These are phyloP conservation scores for Fusarium siculi DNA, from an alignment of 2,329 filamentous ascomycete genomes.

Conservation along the genomic window DNA sequence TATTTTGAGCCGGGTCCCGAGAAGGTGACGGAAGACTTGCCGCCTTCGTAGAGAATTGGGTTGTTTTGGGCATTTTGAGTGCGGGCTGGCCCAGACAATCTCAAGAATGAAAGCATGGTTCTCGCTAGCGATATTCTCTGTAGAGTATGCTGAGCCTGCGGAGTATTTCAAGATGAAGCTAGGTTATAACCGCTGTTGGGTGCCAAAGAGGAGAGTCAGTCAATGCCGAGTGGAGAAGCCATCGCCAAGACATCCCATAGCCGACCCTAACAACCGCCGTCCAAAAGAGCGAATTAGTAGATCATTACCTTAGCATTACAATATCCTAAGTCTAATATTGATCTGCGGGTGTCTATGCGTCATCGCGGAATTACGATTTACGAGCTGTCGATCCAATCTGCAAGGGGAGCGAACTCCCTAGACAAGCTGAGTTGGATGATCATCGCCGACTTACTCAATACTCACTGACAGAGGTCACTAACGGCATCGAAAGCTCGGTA, in stretches of 20 bases:
- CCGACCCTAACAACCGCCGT: background rate
- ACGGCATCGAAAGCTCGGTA: background rate
- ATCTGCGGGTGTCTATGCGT: background rate
- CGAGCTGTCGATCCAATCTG: background rate
- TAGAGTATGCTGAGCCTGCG: background rate
- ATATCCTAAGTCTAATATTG: fast-evolving
- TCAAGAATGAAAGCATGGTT: background rate
- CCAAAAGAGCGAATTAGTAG: background rate
- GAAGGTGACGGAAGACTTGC: constrained; percentile 3
- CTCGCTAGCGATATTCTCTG: too few relatives aligned
- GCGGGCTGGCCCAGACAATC: background rate
- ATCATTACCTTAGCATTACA: background rate
- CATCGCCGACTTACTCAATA: too few relatives aligned
- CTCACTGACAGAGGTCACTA: background rate
- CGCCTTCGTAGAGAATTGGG: background rate
- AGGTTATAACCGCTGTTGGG: background rate
- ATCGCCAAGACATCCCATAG: background rate
- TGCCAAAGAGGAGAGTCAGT: background rate
- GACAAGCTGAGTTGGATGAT: background rate
- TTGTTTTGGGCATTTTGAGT: constrained; percentile 5
- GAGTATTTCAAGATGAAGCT: background rate
- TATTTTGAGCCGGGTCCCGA: constrained; percentile 2
- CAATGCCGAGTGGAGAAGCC: background rate
- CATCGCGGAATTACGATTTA: background rate
- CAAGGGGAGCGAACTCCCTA: background rate